Evolutionary conservation across 768 basidiomycete genomes (phyloP).

Genomic region (Tephrocybe sp.): DNA sequence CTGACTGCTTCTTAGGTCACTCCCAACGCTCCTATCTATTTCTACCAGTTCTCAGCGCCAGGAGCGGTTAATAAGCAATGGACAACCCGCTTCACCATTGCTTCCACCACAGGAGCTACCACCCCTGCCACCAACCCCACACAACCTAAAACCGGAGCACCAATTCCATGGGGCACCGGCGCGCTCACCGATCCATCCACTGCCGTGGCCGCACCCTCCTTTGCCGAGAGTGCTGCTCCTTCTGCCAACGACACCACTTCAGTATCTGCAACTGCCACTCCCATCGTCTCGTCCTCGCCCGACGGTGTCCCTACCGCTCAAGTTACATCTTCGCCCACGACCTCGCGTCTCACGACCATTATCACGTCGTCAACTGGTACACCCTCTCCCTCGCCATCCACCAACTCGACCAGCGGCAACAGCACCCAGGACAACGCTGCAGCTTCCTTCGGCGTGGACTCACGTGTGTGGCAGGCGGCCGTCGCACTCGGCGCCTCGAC

Average conservation of each 20-base stretch:
- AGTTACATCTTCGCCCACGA: not conserved
- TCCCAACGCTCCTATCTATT: slow-evolving; percentile 70
- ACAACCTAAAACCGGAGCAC: slow-evolving; percentile 51
- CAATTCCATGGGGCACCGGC: slow-evolving; percentile 71
- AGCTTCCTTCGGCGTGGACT: slow-evolving; percentile 13
- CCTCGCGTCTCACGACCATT: not conserved
- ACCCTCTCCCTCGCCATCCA: not conserved
- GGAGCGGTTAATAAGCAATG: slow-evolving; percentile 45
- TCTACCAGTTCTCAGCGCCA: slow-evolving; percentile 71
- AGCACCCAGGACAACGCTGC: slow-evolving; percentile 16
- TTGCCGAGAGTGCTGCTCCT: not conserved
- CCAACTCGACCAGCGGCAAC: slow-evolving; percentile 12
- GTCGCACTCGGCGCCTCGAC: slow-evolving; percentile 16
- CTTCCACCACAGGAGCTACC: slow-evolving; percentile 43
- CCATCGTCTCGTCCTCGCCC: slow-evolving; percentile 6
- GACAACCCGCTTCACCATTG: slow-evolving; percentile 80
- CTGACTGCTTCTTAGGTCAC: slow-evolving; percentile 44
- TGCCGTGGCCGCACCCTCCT: slow-evolving; percentile 36
- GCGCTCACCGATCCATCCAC: slow-evolving; percentile 45
- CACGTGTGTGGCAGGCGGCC: slow-evolving; percentile 20
- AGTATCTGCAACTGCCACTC: not conserved
- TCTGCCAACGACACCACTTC: not conserved
- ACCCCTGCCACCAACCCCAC: slow-evolving; percentile 49
- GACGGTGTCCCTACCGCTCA: not conserved
- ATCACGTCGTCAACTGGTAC: not conserved